phyloP scores from a whole-genome alignment of 306 rosid genomes.

The Hippophae gyantsensis region DNA sequence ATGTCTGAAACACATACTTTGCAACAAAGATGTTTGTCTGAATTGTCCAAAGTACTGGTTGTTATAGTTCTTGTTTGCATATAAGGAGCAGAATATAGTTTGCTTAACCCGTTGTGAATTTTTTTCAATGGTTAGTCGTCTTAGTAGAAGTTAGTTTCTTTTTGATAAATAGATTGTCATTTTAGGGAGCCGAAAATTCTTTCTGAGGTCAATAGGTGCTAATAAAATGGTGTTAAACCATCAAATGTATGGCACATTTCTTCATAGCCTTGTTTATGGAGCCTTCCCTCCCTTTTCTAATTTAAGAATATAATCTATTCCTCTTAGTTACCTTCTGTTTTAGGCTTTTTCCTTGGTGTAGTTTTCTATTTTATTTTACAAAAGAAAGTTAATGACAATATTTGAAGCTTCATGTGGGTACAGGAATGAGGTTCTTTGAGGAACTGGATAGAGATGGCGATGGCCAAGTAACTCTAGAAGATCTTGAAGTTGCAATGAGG shows the following conservation, averaged over 20 bases:
- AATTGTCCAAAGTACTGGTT: background rate
- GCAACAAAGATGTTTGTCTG: too few relatives aligned
- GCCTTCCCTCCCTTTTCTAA: too few relatives aligned
- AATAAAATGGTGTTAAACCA: background rate
- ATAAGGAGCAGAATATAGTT: background rate
- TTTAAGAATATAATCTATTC: too few relatives aligned
- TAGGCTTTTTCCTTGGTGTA: too few relatives aligned
- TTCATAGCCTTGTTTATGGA: too few relatives aligned
- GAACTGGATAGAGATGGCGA: conserved; percentile 96
- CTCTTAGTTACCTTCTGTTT: too few relatives aligned
- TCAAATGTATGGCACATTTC: background rate
- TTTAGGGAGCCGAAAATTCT: background rate
- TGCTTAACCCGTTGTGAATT: background rate
- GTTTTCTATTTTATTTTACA: too few relatives aligned
- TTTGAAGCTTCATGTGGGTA: conserved; percentile 20
- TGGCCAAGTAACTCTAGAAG: conserved; percentile 92
- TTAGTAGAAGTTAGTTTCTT: background rate
- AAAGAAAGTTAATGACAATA: background rate
- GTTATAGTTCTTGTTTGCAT: background rate
- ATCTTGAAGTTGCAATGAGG: conserved; percentile 85
- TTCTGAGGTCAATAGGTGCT: background rate
- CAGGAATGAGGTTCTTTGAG: conserved; percentile 97
- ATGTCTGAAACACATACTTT: too few relatives aligned
- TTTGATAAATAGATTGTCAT: background rate
- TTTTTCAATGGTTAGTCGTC: background rate